Evolutionary conservation across 2,329 filamentous ascomycete genomes (phyloP).

Genomic region (Cladosporium phlei): DNA sequence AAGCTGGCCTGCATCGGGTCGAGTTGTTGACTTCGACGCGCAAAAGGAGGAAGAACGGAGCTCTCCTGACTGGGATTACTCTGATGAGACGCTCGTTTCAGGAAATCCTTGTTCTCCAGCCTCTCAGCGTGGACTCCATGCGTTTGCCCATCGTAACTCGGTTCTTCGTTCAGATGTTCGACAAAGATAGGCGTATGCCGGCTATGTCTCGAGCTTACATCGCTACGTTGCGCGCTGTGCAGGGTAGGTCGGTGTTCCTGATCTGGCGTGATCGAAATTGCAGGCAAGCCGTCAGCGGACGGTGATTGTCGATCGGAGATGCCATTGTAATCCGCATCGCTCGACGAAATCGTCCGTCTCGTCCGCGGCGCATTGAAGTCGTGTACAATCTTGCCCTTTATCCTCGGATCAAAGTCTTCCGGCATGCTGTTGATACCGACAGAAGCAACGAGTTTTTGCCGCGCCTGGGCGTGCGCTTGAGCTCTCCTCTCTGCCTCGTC

Average conservation of each 20-base stretch:
- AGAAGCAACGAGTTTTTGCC: constrained; percentile 48
- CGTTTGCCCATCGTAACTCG: constrained; percentile 35
- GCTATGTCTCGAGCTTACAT: constrained; percentile 21
- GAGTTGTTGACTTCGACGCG: constrained; percentile 30
- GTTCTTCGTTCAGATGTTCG: constrained; percentile 56
- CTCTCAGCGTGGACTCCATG: constrained; percentile 44
- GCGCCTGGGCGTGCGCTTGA: constrained; percentile 41
- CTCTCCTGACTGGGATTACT: constrained; percentile 27
- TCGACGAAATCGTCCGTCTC: constrained; percentile 33
- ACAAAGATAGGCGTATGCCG: constrained; percentile 56
- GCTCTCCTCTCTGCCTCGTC: constrained; percentile 21
- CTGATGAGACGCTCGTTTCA: constrained; percentile 37
- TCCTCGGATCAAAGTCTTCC: constrained; percentile 59
- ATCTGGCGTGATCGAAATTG: not conserved
- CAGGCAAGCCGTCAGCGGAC: constrained; percentile 44
- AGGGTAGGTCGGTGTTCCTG: constrained; percentile 1
- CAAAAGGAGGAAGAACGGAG: constrained; percentile 31
- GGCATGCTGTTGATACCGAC: constrained; percentile 47
- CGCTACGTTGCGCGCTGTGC: constrained; percentile 4
- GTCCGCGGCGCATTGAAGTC: constrained; percentile 60
- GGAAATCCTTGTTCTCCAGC: constrained; percentile 45
- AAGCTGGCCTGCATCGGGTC: constrained; percentile 27
- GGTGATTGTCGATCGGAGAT: constrained; percentile 91
- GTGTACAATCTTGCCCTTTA: constrained; percentile 59
- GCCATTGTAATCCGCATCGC: constrained; percentile 51